These are phyloP conservation scores for Suillus tomentosus DNA, from an alignment of 768 basidiomycete genomes.

Conservation along the genomic window DNA sequence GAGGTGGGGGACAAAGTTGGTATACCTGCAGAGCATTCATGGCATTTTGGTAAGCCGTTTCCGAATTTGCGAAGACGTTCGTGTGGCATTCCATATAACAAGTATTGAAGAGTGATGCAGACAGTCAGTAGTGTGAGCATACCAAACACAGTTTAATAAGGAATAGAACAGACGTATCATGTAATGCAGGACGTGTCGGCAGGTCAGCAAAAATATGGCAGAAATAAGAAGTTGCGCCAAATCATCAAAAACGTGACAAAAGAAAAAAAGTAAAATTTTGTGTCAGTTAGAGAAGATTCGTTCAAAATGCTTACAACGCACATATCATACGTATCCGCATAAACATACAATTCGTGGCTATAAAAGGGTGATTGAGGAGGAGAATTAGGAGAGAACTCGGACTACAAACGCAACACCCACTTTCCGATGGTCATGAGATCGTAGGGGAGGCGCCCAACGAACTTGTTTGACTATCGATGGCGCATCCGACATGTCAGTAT, in stretches of 20 bases:
- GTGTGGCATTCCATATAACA: background rate
- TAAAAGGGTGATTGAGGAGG: background rate
- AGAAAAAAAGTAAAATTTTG: background rate
- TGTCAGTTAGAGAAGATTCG: background rate
- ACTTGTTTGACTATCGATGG: slow-evolving; percentile 63
- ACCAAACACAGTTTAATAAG: background rate
- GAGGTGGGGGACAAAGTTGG: slow-evolving; percentile 65
- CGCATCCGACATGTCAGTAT: background rate
- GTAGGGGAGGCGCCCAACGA: slow-evolving; percentile 73
- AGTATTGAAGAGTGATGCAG: background rate
- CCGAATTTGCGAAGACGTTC: background rate
- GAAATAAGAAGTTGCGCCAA: background rate
- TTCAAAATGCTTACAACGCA: slow-evolving; percentile 22
- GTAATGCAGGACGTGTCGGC: background rate
- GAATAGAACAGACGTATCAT: background rate
- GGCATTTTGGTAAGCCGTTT: background rate
- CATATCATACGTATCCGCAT: slow-evolving; percentile 70
- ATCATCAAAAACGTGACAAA: slow-evolving; percentile 2
- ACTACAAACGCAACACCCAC: slow-evolving; percentile 31
- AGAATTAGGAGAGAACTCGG: background rate
- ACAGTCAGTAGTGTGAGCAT: background rate
- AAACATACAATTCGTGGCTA: slow-evolving; percentile 83
- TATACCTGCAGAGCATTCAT: slow-evolving; percentile 41
- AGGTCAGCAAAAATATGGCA: too few relatives aligned
- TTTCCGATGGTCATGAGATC: slow-evolving; percentile 87